phyloP scores from a whole-genome alignment of 768 basidiomycete species.

The Naganishia onofrii region DNA sequence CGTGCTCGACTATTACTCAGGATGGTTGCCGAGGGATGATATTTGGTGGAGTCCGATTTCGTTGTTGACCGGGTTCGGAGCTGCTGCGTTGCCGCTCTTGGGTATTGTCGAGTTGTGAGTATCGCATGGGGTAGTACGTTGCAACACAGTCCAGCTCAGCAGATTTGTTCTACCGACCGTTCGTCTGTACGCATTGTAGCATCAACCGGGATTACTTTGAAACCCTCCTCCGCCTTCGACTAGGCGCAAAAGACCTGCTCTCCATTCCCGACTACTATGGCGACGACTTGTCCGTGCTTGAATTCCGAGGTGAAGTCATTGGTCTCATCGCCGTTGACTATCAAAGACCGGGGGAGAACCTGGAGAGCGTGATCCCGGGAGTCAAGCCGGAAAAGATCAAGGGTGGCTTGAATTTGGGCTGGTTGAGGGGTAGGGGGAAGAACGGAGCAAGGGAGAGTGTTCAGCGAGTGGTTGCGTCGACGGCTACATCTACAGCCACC shows the following conservation, averaged over 20 bases:
- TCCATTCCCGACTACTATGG: conserved; percentile 33
- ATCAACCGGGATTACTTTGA: conserved; percentile 36
- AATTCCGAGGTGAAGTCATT: conserved; percentile 33
- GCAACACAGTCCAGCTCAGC: too few relatives aligned
- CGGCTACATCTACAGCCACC: conserved; percentile 5
- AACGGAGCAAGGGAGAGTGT: conserved; percentile 7
- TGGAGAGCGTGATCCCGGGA: conserved; percentile 36
- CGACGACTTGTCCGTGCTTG: conserved; percentile 25
- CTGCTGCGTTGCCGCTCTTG: conserved; percentile 34
- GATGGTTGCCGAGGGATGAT: conserved; percentile 26
- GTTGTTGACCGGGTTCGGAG: conserved; percentile 35
- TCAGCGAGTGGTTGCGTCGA: neutral
- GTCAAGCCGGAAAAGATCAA: conserved; percentile 31
- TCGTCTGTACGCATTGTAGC: neutral
- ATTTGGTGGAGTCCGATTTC: conserved; percentile 30
- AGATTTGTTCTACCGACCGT: too few relatives aligned
- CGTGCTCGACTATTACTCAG: conserved; percentile 28
- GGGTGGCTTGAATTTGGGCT: conserved; percentile 20
- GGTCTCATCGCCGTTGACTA: conserved; percentile 35
- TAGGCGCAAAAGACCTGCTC: conserved; percentile 39
- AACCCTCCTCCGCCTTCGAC: conserved; percentile 31
- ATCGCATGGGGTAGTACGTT: neutral
- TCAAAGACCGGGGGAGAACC: conserved; percentile 24
- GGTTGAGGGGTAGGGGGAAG: conserved; percentile 14
- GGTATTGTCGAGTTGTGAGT: conserved; percentile 35